These are phyloP conservation scores for Calonectria crousiana DNA, from an alignment of 2,329 filamentous ascomycete genomes.

Conservation along the genomic window DNA sequence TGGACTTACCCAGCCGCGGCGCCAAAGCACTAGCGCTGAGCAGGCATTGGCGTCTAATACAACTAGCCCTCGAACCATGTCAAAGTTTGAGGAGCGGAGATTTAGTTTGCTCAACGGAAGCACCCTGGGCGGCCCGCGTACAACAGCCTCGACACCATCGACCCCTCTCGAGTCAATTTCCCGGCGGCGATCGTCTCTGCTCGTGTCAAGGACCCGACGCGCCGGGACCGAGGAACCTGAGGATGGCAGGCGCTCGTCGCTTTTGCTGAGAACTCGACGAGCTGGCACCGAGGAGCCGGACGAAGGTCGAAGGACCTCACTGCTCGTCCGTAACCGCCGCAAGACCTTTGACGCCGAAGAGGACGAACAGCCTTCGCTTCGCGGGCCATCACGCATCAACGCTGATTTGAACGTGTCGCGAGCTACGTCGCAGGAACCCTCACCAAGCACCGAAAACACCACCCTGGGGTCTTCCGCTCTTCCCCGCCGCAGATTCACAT, in stretches of 20 bases:
- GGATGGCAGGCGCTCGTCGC: constrained; percentile 57
- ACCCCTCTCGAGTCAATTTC: constrained; percentile 53
- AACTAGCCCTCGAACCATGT: constrained; percentile 58
- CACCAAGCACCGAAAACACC: constrained; percentile 38
- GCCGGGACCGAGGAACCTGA: constrained; percentile 62
- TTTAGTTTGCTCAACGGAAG: constrained; percentile 59
- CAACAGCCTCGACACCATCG: constrained; percentile 52
- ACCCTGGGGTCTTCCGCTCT: constrained; percentile 47
- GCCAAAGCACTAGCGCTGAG: constrained; percentile 57
- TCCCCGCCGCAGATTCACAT: constrained; percentile 65
- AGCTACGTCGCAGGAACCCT: constrained; percentile 42
- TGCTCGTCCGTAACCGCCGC: constrained; percentile 60
- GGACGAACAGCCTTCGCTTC: constrained; percentile 60
- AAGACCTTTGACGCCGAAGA: constrained; percentile 62
- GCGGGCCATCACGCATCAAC: constrained; percentile 69
- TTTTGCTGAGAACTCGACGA: constrained; percentile 61
- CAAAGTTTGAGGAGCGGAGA: constrained; percentile 67
- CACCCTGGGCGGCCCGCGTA: constrained; percentile 61
- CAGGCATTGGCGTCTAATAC: constrained; percentile 52
- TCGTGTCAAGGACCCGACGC: constrained; percentile 58
- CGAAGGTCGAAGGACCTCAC: constrained; percentile 57
- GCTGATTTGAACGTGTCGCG: constrained; percentile 65
- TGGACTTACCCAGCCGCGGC: constrained; percentile 53
- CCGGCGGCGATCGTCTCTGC: constrained; percentile 64
- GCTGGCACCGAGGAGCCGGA: constrained; percentile 62